Conservation (phyloP, 1,284 basidiomycete species). For the Ceratobasidium sp. region DNA sequence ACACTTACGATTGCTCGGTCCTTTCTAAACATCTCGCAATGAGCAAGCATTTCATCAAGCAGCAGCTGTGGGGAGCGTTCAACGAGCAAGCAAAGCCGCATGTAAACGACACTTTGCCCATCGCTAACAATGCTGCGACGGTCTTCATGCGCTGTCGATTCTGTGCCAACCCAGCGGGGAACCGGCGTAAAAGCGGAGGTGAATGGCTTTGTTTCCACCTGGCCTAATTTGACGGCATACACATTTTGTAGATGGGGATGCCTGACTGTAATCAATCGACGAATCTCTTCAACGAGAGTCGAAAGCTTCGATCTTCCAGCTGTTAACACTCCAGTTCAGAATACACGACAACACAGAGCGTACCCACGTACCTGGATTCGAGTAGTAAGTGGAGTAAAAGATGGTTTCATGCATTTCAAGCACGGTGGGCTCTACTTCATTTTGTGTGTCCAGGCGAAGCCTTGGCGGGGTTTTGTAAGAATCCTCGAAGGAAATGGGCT, state of each 20-base stretch:
- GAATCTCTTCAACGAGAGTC: constrained; percentile 29
- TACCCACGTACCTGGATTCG: constrained; percentile 15
- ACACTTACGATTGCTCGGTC: constrained; percentile 30
- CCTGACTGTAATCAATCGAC: constrained; percentile 11
- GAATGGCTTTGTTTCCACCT: constrained; percentile 10
- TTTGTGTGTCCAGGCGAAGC: background rate
- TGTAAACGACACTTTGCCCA: constrained; percentile 17
- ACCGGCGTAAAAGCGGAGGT: constrained; percentile 7
- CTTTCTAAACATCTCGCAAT: constrained; percentile 31
- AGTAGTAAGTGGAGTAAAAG: constrained; percentile 38
- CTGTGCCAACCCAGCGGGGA: constrained; percentile 9
- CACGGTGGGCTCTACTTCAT: background rate
- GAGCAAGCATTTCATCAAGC: constrained; percentile 29
- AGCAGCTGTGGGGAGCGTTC: constrained; percentile 37
- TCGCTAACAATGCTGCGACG: constrained; percentile 13
- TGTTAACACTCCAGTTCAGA: background rate
- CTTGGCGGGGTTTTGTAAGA: background rate
- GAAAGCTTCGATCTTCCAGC: constrained; percentile 34
- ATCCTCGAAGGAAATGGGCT: constrained; percentile 18
- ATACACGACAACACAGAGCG: background rate
- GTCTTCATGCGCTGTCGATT: background rate
- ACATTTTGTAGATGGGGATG: constrained; percentile 30
- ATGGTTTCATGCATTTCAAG: constrained; percentile 39
- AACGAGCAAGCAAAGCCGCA: constrained; percentile 32
- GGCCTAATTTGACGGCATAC: constrained; percentile 26